Evolutionary conservation across 306 rosid genomes (phyloP).

Genomic region (Pyrus betulifolia): DNA sequence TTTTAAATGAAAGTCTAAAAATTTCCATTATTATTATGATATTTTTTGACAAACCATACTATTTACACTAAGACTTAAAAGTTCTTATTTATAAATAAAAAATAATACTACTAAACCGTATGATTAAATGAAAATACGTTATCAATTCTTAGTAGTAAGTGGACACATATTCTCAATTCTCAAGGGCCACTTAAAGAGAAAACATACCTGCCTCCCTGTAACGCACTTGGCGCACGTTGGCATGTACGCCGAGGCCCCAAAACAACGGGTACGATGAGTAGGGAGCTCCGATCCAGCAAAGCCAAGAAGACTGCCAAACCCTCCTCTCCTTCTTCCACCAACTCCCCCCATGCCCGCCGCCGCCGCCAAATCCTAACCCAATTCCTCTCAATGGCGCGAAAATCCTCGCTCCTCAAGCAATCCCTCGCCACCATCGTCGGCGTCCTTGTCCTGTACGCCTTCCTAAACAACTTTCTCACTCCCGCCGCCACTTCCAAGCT

Average conservation of each 20-base stretch:
- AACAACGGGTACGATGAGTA: background rate
- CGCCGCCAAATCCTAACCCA: background rate
- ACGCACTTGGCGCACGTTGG: background rate
- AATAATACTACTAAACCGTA: accelerated
- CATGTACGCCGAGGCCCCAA: background rate
- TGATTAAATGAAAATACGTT: accelerated
- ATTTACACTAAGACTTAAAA: no score
- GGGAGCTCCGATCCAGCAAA: slow-evolving; percentile 13
- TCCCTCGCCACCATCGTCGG: slow-evolving; percentile 39
- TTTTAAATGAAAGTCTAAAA: no score
- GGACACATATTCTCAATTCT: no score
- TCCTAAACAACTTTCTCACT: slow-evolving; percentile 37
- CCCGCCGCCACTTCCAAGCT: slow-evolving; percentile 36
- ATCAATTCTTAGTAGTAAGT: no score
- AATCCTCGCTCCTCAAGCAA: slow-evolving; percentile 48
- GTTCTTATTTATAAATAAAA: accelerated
- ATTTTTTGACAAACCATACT: no score
- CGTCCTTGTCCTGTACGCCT: slow-evolving; percentile 38
- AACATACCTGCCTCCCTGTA: background rate
- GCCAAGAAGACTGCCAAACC: slow-evolving; percentile 1
- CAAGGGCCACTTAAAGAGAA: no score
- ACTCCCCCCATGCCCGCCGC: background rate
- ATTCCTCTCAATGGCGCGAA: slow-evolving; percentile 37
- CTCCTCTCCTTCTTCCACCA: background rate
- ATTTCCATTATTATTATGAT: no score